A percentile compares a stretch with the other conserved stretches of the same genome.
phyloP scores from a whole-genome alignment of 2,329 filamentous ascomycete species.

The Mariannaea elegans region DNA sequence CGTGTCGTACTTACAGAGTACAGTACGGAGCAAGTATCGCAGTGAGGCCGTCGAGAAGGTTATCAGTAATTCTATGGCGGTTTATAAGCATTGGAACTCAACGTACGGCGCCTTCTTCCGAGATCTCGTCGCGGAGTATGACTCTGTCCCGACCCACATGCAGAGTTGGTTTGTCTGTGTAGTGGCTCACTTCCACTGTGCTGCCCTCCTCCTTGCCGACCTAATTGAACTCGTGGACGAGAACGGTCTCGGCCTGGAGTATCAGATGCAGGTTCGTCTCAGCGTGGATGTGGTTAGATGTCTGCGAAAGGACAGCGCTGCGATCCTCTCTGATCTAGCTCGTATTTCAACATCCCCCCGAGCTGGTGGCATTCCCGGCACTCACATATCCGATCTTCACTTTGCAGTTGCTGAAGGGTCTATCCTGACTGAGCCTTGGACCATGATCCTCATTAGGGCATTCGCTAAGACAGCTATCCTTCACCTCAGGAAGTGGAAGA shows the following conservation, averaged over 20 bases:
- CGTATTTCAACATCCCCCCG: constrained; percentile 52
- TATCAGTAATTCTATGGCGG: constrained; percentile 56
- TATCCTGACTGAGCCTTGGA: constrained; percentile 69
- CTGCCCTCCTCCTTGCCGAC: constrained; percentile 63
- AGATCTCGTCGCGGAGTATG: constrained; percentile 60
- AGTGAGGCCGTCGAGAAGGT: constrained; percentile 56
- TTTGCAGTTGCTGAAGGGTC: constrained; percentile 63
- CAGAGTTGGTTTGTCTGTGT: constrained; percentile 69
- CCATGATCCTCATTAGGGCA: constrained; percentile 61
- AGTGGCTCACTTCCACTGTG: constrained; percentile 66
- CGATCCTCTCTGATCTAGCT: constrained; percentile 58
- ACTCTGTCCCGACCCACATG: constrained; percentile 59
- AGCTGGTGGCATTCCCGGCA: constrained; percentile 36
- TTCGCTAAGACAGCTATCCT: constrained; percentile 58
- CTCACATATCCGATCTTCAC: constrained; percentile 53
- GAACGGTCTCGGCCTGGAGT: constrained; percentile 38
- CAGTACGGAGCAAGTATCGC: constrained; percentile 51
- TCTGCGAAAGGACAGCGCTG: constrained; percentile 55
- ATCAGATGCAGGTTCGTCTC: constrained; percentile 39
- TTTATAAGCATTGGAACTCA: constrained; percentile 64
- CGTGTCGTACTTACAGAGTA: constrained; percentile 63
- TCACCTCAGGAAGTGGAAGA: constrained; percentile 48
- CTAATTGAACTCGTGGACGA: constrained; percentile 60
- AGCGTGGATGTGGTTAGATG: constrained; percentile 46
- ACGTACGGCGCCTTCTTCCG: constrained; percentile 61